Base-by-base conservation (phyloP, 2,329 filamentous ascomycete genomes). In the Pseudogymnoascus destructans region DNA sequence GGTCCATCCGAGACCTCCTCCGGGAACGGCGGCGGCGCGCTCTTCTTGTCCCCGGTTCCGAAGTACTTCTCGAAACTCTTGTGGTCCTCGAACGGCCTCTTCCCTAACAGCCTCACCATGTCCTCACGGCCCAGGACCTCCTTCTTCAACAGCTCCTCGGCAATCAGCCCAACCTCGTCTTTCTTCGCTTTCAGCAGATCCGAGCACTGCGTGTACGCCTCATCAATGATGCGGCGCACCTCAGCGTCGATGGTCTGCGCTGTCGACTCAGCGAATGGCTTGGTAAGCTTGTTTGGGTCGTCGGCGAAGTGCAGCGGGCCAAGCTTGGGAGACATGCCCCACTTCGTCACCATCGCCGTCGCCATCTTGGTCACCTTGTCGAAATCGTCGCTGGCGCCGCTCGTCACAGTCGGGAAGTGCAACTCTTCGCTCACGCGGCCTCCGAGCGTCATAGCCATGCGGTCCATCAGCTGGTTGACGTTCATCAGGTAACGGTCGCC, bases 401-500 rank as follows among this genome's bases (percentile, higher is more conserved):
- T 93, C 1, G 93, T 98, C 17, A 98, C 93, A 0, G 90, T 95
- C 32, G 93, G 86, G 73, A 98, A 98, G 74, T 98, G 92, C 6
- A 98, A 75, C 73, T 98, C 93, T 74, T 98, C 93, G 17, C 87
- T 93, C 21, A 98, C 87, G 64, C 93, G 89, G 1, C 93, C 93
- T 65, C 91, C 93, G 58, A 98, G 84, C 2, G 92, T 96, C 93
- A 98, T 98, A 63, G 93, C 93, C 93, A 98, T 98, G 65, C 93
- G 90, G 72, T 98, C 93, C 89, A 97, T 95, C 40, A 98, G 79
- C 74, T 98, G 93, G 70, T 91, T 85, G 63, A 89, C 85, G 68
- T 86, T 95, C 91, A 98, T 93, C 63, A 98, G 80, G 71, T 97
- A 97, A 7, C 89, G 89, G 69, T 98, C 93, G 59, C 85, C 84